Evolutionary conservation across 352 stramenopile genomes (phyloP), one percentile per base, ranked within the genome.

Genomic region (Globisporangium cylindrosporum): DNA sequence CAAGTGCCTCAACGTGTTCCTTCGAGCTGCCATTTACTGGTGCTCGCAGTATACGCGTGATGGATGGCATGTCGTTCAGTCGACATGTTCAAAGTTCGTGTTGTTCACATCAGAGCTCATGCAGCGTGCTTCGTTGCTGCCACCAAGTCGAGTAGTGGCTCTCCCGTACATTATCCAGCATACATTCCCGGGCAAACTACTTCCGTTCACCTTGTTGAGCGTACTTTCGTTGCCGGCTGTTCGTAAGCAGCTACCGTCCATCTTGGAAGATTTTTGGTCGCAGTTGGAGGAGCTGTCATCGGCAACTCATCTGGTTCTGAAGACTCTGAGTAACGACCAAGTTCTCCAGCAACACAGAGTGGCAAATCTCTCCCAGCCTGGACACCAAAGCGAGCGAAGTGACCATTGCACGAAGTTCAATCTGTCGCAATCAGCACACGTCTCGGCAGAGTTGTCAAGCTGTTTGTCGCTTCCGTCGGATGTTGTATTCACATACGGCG

Each of bases 21-120:
- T 94, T 32, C 88, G 88, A 7, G 81, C 84, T 9, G 70, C 77
- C 20, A 73, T 94, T n/a, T 94, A 81, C 57, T 96, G 88, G 88
- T 92, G 84, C 60, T 84, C 82, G 2, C 75, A 74, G 46, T 77
- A 78, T 2, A 81, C 68, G 3, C 64, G 69, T 20, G 67, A 77
- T 48, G 76, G 84, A 1, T 94, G 87, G 88, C 48, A 66, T 3
- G 83, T 94, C 15, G 68, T 92, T 24, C 71, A 92, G 64, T 71
- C 74, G 3, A 66, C 86, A 15, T 83, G 73, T 60, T 67, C 71
- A 2, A 89, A 84, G 43, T 71, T 96, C 22, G 72, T 92, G n/a
- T 51, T 63, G 8, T 90, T 83, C 48, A 77, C 87, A 29, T 69
- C 62, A 4, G 34, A 74, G 10, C 64, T 86, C 8, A 56, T 95